Evolutionary conservation across 805 yeast species (phyloP), one percentile per base, ranked within the genome.

Genomic region (Debaryomyces tyrocola): DNA sequence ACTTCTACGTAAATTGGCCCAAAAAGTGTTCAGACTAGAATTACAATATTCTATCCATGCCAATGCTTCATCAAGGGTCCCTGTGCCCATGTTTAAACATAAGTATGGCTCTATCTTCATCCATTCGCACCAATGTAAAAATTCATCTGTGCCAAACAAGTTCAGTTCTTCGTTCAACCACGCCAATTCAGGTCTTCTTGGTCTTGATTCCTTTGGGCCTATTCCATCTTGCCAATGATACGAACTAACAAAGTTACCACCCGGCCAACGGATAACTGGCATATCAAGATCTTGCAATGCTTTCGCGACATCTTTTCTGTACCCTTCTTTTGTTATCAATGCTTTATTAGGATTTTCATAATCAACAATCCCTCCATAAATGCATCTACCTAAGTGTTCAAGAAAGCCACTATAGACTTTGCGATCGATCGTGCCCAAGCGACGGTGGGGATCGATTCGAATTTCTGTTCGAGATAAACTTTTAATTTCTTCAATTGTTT

Each of bases 281-380:
- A 65, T 57, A 28, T 64, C 50, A 24, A 66, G 54, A 24, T 56
- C 66, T 46, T 57, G 57, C 33, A 66, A 55, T 4, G 68, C 68
- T 20, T 61, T 41, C 11, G 56, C 47, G 17, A 66, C 70, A 45
- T 66, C 70, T 6, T 48, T 21, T 34, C 70, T 52, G 41, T 55
- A 57, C 1, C 69, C 67, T 31, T 57, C 50, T 9, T 53, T 54
- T 37, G 53, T 63, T 31, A 56, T 56, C 27, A 56, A 46, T 12
- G 46, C 45, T 21, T 48, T 49, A 11, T 52, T 49, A 12, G 50
- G 33, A 6, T 54, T 56, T 11, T 31, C 37, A 40, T 54, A 63
- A 44, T 66, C 70, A 27, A 66, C 62, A n/a, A 66, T 47, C 10
- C 70, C 70, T n/a, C 69, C 69, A 44, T 66, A 66, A 37, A 66